Percentiles rank a stretch among this genome's conserved stretches.
Evolutionary conservation across 2,329 filamentous ascomycete species (phyloP).

Genomic region (Boeremia exigua): DNA sequence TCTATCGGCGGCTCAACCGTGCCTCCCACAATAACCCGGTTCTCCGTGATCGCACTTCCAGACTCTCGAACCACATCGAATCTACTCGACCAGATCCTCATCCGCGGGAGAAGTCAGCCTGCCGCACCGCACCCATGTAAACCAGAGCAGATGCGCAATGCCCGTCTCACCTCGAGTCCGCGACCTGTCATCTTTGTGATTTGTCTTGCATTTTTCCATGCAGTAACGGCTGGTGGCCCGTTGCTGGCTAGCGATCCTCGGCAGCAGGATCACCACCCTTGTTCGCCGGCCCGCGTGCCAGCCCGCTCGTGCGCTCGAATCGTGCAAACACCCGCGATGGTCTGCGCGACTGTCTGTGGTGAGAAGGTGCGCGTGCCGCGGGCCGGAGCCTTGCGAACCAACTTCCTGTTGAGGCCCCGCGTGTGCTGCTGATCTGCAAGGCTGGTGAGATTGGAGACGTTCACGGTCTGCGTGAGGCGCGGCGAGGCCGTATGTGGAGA

Average conservation of each 20-base stretch:
- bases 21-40: background rate
- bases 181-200: slow-evolving; percentile 9
- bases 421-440: slow-evolving; percentile 7
- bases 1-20: slow-evolving; percentile 2
- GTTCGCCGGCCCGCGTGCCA: slow-evolving; percentile 22
- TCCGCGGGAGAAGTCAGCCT: background rate
- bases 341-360: background rate
- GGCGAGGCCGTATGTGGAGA: slow-evolving; percentile 7
- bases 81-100: slow-evolving; percentile 15
- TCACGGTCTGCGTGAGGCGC: background rate
- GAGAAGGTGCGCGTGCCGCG: slow-evolving; percentile 1
- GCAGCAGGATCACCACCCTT: slow-evolving; percentile 18
- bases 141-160: background rate
- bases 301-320: slow-evolving; percentile 5
- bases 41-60: background rate
- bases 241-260: slow-evolving; percentile 27
- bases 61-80: background rate
- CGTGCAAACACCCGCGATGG: slow-evolving; percentile 1
- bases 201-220: slow-evolving; percentile 4
- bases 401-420: slow-evolving; percentile 6
- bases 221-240: slow-evolving; percentile 15
- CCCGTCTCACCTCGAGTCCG: slow-evolving; percentile 1
- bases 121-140: background rate
- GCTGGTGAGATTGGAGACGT: background rate
- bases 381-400: slow-evolving; percentile 5